These are phyloP conservation scores for Fonsecaea nubica DNA, from an alignment of 2,329 filamentous ascomycete genomes.

Conservation along the genomic window DNA sequence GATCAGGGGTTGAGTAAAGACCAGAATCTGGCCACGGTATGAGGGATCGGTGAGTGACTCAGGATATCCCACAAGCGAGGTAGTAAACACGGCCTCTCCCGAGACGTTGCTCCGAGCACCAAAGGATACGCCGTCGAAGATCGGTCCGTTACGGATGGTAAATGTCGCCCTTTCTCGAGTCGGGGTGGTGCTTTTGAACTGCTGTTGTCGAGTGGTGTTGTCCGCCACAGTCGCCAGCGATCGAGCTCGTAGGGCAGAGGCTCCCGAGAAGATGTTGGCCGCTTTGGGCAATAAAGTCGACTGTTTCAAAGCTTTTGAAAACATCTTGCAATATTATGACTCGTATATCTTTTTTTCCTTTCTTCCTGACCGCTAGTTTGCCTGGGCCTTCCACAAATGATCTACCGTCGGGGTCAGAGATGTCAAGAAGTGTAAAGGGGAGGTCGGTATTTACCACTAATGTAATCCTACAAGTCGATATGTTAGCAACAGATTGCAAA, in stretches of 20 bases:
- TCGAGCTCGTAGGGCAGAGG: slow-evolving; percentile 46
- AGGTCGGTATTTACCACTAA: slow-evolving; percentile 60
- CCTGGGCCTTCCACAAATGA: slow-evolving; percentile 72
- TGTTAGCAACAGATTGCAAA: slow-evolving; percentile 44
- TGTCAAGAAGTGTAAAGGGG: slow-evolving; percentile 5
- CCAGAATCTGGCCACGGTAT: slow-evolving; percentile 83
- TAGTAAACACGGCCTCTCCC: slow-evolving; percentile 98
- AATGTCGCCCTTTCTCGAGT: slow-evolving; percentile 84
- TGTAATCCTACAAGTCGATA: slow-evolving; percentile 62
- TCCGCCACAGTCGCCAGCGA: slow-evolving; percentile 36
- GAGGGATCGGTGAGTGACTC: slow-evolving; percentile 79
- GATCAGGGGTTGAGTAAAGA: slow-evolving; percentile 97
- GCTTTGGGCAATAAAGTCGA: slow-evolving; percentile 56
- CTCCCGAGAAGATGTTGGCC: slow-evolving; percentile 49
- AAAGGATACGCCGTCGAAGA: slow-evolving; percentile 96
- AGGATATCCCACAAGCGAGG: slow-evolving; percentile 95
- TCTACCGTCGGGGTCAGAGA: slow-evolving; percentile 50
- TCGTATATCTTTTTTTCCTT: slow-evolving; percentile 38
- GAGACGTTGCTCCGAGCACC: slow-evolving; percentile 96
- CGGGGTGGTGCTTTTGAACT: slow-evolving; percentile 65
- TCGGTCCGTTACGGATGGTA: slow-evolving; percentile 92
- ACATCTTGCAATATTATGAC: slow-evolving; percentile 55
- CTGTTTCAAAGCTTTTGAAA: slow-evolving; percentile 62
- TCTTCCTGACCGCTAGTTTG: slow-evolving; percentile 58
- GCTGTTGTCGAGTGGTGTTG: slow-evolving; percentile 48